These are phyloP conservation scores for Jatropha podagrica DNA, from an alignment of 441 rosid genomes.

Conservation along the genomic window DNA sequence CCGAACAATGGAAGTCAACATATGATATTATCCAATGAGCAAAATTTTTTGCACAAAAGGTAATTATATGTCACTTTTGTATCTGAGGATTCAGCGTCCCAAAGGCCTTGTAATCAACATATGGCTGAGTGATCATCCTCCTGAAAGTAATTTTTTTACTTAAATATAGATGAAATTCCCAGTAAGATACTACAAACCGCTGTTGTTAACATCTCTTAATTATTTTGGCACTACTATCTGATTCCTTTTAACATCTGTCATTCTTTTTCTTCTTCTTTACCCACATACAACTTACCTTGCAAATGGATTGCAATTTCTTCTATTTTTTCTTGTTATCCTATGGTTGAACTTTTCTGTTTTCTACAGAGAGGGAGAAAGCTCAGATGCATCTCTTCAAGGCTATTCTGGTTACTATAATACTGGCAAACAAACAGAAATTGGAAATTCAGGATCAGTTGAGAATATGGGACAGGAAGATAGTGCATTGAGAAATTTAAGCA, in stretches of 20 bases:
- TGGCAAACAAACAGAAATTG: conserved; percentile 51
- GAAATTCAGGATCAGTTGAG: conserved; percentile 46
- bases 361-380: conserved; percentile 54
- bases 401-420: conserved; percentile 55
- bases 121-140: not conserved
- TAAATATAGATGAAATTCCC: too few species aligned
- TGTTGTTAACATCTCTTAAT: not conserved
- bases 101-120: not conserved
- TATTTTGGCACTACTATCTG: not conserved
- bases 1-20: conserved; percentile 60
- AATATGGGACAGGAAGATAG: conserved; percentile 37
- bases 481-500: conserved; percentile 48
- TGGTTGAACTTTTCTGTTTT: conserved; percentile 7
- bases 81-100: not conserved
- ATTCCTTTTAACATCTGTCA: not conserved
- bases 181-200: not conserved
- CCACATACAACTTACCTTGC: not conserved
- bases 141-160: not conserved
- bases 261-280: conserved; percentile 1
- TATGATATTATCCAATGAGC: conserved; percentile 50
- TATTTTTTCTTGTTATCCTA: not conserved
- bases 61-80: conserved; percentile 22
- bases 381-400: conserved; percentile 42
- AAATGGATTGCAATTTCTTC: not conserved
- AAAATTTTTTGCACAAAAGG: conserved; percentile 58